These are phyloP conservation scores for Volvox africanus DNA, from an alignment of 139 green algal species.

Conservation along the genomic window DNA sequence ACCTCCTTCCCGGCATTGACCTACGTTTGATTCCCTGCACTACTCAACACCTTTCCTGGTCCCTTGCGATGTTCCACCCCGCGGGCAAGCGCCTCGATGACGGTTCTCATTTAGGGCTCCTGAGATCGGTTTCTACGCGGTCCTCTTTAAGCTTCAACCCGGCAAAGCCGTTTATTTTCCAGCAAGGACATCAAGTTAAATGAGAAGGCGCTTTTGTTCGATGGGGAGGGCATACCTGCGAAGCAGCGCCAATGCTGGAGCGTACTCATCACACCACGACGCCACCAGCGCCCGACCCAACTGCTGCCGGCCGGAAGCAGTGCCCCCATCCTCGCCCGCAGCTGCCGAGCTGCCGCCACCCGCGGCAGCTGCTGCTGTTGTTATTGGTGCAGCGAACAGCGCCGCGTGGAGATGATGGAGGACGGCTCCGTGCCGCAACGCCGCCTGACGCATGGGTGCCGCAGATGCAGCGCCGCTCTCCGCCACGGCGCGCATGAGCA, in stretches of 20 bases:
- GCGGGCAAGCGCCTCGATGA: too few species aligned
- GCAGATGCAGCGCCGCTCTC: slow-evolving; percentile 80
- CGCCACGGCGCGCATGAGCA: slow-evolving; percentile 87
- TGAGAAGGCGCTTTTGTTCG: too few species aligned
- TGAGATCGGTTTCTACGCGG: too few species aligned
- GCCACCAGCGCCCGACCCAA: slow-evolving; percentile 81
- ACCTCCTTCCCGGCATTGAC: too few species aligned
- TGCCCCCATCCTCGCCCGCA: not conserved
- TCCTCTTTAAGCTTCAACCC: too few species aligned
- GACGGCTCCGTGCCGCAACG: slow-evolving; percentile 86
- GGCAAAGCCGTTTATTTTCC: too few species aligned
- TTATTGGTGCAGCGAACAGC: slow-evolving; percentile 57
- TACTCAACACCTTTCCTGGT: too few species aligned
- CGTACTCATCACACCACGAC: slow-evolving; percentile 86
- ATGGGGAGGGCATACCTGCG: slow-evolving; percentile 27
- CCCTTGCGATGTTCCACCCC: too few species aligned
- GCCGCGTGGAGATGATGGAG: slow-evolving; percentile 81
- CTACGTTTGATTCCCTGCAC: too few species aligned
- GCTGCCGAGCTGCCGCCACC: not conserved
- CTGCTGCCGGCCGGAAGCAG: not conserved
- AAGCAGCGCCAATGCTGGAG: slow-evolving; percentile 81
- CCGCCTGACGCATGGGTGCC: slow-evolving; percentile 86
- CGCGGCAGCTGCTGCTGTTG: not conserved
- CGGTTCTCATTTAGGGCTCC: too few species aligned
- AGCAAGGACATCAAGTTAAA: too few species aligned